These are phyloP conservation scores for Chlamydomonas sp. DNA, from an alignment of 139 green algal species.

Conservation along the genomic window DNA sequence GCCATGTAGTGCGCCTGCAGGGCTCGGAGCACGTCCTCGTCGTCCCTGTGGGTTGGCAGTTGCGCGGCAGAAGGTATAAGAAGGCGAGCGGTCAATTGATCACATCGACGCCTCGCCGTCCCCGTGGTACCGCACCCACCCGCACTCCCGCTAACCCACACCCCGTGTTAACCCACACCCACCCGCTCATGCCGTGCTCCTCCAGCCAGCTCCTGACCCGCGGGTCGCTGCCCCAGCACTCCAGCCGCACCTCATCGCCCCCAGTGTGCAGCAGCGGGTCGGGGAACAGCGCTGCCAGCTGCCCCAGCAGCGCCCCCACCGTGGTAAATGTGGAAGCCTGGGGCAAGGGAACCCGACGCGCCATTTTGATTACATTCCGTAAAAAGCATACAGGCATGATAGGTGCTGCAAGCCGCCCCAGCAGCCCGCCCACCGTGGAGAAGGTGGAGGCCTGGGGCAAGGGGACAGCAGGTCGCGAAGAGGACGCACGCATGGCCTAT, in stretches of 20 bases:
- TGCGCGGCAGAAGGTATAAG: too few species aligned
- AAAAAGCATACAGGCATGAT: slow-evolving; percentile 33
- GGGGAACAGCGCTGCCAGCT: slow-evolving; percentile 54
- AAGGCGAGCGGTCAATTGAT: too few species aligned
- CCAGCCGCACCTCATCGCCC: slow-evolving; percentile 69
- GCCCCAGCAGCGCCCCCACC: slow-evolving; percentile 53
- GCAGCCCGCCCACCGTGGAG: neutral
- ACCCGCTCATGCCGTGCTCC: slow-evolving; percentile 15
- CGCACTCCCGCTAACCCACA: too few species aligned
- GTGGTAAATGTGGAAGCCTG: neutral
- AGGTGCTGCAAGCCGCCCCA: slow-evolving; percentile 53
- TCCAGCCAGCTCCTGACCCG: slow-evolving; percentile 16
- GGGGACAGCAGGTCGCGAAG: too few species aligned
- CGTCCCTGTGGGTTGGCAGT: neutral
- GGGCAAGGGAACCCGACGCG: too few species aligned
- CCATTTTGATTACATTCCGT: too few species aligned
- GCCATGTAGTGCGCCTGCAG: slow-evolving; percentile 42
- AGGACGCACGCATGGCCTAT: too few species aligned
- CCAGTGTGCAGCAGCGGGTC: slow-evolving; percentile 68
- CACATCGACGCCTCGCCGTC: too few species aligned
- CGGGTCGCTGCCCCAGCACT: slow-evolving; percentile 58
- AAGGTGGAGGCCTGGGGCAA: too few species aligned
- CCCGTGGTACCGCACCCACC: too few species aligned
- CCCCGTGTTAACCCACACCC: neutral
- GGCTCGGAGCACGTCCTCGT: neutral